These are phyloP conservation scores for Crassisporium funariophilum DNA, from an alignment of 768 basidiomycete genomes.

Conservation along the genomic window DNA sequence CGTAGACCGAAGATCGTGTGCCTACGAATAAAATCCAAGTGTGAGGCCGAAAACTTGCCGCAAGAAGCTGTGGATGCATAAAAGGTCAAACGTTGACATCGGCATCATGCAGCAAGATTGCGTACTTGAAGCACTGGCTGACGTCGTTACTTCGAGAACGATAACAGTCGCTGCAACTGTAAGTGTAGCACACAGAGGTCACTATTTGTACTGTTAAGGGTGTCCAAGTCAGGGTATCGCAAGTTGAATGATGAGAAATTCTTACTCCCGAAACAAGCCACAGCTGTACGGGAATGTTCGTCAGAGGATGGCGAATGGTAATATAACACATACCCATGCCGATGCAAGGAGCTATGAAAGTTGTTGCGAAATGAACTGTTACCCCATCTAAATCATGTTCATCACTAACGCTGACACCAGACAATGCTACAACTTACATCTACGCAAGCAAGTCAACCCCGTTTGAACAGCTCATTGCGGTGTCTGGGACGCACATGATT, in stretches of 20 bases:
- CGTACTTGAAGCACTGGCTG: slow-evolving; percentile 41
- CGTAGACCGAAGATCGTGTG: background rate
- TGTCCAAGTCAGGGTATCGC: background rate
- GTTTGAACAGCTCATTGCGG: background rate
- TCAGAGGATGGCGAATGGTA: no score
- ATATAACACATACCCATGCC: slow-evolving; percentile 38
- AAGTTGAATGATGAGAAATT: background rate
- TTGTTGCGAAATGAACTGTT: slow-evolving; percentile 36
- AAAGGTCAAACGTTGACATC: background rate
- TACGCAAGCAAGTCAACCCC: background rate
- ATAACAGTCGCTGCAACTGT: slow-evolving; percentile 43
- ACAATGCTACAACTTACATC: slow-evolving; percentile 6
- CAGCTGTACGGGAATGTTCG: slow-evolving; percentile 18
- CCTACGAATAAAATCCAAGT: slow-evolving; percentile 41
- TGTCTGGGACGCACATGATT: slow-evolving; percentile 28
- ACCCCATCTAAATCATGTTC: slow-evolving; percentile 29
- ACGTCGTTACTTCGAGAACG: slow-evolving; percentile 38
- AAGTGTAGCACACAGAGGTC: slow-evolving; percentile 39
- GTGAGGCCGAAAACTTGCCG: slow-evolving; percentile 40
- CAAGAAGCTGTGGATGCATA: slow-evolving; percentile 29
- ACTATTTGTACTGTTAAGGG: slow-evolving; percentile 34
- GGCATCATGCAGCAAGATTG: background rate
- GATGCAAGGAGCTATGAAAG: slow-evolving; percentile 38
- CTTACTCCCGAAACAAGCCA: slow-evolving; percentile 41
- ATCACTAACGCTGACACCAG: background rate